phyloP scores from a whole-genome alignment of 2,329 filamentous ascomycete genomes.

The Sphaerulina musiva region DNA sequence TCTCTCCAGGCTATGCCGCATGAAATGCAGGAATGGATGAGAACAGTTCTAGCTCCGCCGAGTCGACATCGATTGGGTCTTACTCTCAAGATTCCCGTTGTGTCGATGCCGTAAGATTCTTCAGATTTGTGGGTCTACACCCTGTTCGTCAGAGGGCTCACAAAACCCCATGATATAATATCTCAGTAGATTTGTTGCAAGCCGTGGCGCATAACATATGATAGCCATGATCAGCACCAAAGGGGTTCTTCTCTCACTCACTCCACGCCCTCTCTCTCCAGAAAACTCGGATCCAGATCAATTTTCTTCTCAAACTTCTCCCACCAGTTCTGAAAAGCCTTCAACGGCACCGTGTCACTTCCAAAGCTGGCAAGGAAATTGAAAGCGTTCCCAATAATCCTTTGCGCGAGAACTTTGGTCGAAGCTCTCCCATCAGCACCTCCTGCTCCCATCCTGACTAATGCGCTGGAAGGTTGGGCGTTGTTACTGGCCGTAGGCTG shows the following conservation, averaged over 20 bases:
- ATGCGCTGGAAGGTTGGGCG: slow-evolving; percentile 25
- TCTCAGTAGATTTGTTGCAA: too few species aligned
- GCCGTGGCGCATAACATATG: too few species aligned
- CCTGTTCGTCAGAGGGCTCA: too few species aligned
- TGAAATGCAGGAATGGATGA: too few species aligned
- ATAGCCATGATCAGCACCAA: too few species aligned
- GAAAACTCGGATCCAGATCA: slow-evolving; percentile 76
- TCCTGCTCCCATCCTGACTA: slow-evolving; percentile 30
- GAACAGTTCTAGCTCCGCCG: too few species aligned
- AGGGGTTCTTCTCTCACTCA: not conserved
- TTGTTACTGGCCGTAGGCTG: not conserved
- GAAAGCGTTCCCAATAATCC: slow-evolving; percentile 94
- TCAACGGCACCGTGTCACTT: slow-evolving; percentile 84
- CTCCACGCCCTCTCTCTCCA: slow-evolving; percentile 49
- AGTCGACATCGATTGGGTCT: too few species aligned
- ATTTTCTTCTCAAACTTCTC: slow-evolving; percentile 85
- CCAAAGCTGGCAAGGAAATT: slow-evolving; percentile 91
- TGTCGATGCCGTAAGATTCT: too few species aligned
- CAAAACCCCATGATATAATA: too few species aligned
- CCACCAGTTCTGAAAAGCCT: slow-evolving; percentile 97
- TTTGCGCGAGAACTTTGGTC: slow-evolving; percentile 78
- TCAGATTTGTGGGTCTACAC: too few species aligned
- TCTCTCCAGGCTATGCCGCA: too few species aligned
- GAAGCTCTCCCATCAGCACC: slow-evolving; percentile 38
- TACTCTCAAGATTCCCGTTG: too few species aligned